Evolutionary conservation across 192 early-diverging fungal genomes (phyloP).

Genomic region (Dissophora ornata): DNA sequence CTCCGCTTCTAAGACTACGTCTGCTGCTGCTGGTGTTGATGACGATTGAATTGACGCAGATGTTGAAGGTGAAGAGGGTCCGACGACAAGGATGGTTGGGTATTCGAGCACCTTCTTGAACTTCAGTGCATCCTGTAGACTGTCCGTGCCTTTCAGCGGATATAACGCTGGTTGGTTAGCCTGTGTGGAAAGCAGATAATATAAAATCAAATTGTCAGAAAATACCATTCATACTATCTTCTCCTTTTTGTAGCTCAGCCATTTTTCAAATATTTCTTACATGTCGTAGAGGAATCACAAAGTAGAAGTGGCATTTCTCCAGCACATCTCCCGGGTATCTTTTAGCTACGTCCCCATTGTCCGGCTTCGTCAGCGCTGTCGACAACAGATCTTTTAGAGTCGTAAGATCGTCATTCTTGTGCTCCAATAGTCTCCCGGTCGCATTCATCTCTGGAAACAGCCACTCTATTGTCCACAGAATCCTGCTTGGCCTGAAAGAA

Average conservation of each 20-base stretch:
- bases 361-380: constrained; percentile 5
- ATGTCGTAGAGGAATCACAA: constrained; percentile 56
- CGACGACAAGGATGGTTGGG: constrained; percentile 57
- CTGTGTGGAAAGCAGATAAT: constrained; percentile 28
- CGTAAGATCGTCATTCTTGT: constrained; percentile 33
- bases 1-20: not conserved
- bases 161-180: constrained; percentile 62
- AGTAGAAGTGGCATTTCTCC: constrained; percentile 55
- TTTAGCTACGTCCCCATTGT: constrained; percentile 21
- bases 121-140: constrained; percentile 57
- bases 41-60: not conserved
- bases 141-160: constrained; percentile 44
- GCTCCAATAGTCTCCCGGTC: constrained; percentile 26
- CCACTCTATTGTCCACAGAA: constrained; percentile 64
- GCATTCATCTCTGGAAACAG: constrained; percentile 40
- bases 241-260: too few species aligned
- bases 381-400: constrained; percentile 17
- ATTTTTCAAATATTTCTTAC: constrained; percentile 20
- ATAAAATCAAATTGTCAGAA: constrained; percentile 4
- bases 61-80: constrained; percentile 12
- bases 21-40: not conserved
- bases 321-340: constrained; percentile 5
- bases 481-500: constrained; percentile 39
- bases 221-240: too few species aligned
- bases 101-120: constrained; percentile 64